Base-by-base conservation (phyloP, 1,284 basidiomycete genomes). In the Apiotrichum porosum region DNA sequence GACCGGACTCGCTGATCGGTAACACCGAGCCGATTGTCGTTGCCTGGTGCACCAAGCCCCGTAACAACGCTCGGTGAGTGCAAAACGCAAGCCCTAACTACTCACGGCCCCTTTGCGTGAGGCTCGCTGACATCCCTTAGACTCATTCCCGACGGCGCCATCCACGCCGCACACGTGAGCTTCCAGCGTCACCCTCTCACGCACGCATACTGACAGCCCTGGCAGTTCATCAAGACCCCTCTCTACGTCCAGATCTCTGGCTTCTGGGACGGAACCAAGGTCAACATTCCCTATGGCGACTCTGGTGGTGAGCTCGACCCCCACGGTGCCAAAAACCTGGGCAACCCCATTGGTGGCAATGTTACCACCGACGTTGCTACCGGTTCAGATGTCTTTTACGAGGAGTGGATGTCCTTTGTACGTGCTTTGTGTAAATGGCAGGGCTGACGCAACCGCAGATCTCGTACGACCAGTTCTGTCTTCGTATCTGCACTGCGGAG, bases 331-430 rank as follows among this genome's bases (percentile, higher is more conserved):
- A 62, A 66, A 44, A 63, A 62, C 57, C 60, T 69, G 54, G 77
- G 77, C 36, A 78, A 78, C 71, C 77, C 77, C 34, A 63, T 76
- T 43, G 77, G 77, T 28, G 77, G 77, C 34, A 77, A 77, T 58
- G 77, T 77, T 42, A 77, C 77, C 40, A 72, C 75, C 28, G 75
- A 77, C 66, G 72, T 69, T 52, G 57, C 74, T 30, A 67, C 65
- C 10, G 77, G 76, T 22, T 36, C 58, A 23, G 77, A 78, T 45
- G 74, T 76, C 31, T 75, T 72, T 58, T 78, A 78, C 72, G 67
- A 77, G 63, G 75, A 78, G 62, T 78, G 77, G 77, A 77, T 72
- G 69, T 64, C 61, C 14, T 71, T 71, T 43, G 63, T 66, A 53
- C 44, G 47, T 49, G 9, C 2, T 15, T 4, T 15, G 5, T 6